phyloP scores from a whole-genome alignment of 345 rosid genomes.

The Melastoma malabathricum region DNA sequence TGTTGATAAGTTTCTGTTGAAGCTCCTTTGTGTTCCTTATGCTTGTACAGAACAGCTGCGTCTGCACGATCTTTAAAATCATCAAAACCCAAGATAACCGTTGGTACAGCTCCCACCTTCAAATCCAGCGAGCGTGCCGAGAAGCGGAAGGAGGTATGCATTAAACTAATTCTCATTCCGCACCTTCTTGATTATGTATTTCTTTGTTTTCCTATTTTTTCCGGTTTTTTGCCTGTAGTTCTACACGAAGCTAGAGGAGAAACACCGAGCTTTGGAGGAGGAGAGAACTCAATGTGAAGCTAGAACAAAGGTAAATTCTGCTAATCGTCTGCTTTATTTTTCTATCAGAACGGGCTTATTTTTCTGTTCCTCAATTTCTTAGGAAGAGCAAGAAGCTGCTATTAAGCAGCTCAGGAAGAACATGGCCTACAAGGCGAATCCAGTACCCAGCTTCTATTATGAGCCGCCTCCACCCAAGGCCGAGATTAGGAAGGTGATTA shows the following conservation, averaged over 20 bases:
- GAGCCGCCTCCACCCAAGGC: conserved; percentile 77
- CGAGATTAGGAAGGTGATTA: conserved; percentile 73
- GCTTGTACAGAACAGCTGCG: conserved; percentile 45
- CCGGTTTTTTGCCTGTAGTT: conserved; percentile 27
- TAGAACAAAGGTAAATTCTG: conserved; percentile 48
- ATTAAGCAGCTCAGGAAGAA: conserved; percentile 76
- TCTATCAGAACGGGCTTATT: not conserved
- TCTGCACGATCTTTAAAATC: conserved; percentile 38
- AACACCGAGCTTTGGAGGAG: conserved; percentile 66
- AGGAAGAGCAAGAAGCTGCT: conserved; percentile 98
- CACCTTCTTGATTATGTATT: conserved; percentile 10
- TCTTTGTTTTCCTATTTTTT: conserved; percentile 4
- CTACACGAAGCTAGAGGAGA: conserved; percentile 72
- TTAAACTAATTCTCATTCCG: conserved; percentile 6
- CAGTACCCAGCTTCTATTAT: conserved; percentile 87
- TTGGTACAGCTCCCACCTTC: conserved; percentile 88
- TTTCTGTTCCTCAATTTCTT: conserved; percentile 7
- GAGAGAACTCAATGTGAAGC: conserved; percentile 66
- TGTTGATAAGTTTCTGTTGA: conserved; percentile 1
- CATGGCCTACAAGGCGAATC: conserved; percentile 76
- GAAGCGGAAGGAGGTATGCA: conserved; percentile 71
- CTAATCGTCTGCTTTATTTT: not conserved
- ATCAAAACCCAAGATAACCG: conserved; percentile 47
- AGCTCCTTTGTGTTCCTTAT: conserved; percentile 37
- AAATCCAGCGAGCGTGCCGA: conserved; percentile 66